Base-by-base conservation (phyloP, 2,329 filamentous ascomycete species). In the Botrytis deweyae region DNA sequence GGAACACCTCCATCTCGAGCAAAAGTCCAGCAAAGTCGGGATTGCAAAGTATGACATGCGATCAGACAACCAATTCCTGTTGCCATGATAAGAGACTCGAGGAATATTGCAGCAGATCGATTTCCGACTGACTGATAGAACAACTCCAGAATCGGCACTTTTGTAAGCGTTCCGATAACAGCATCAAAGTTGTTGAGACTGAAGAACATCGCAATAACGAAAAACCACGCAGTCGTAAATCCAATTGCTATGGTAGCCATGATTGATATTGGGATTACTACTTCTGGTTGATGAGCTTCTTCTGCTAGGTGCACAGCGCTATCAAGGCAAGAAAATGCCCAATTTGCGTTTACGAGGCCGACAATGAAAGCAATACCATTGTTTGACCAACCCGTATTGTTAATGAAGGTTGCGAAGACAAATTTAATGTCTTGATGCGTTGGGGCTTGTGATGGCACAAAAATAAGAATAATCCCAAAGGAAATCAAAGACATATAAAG, bases 351-450 rank as follows among this genome's bases (percentile, higher is more conserved):
- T n/a, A 72, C 72, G 8, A 71, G 68, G 7, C 72, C 72, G 29
- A 73, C 68, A 52, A 73, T 40, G 38, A 75, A 75, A 12, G 74
- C 67, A 22, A 75, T 46, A 36, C 67, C 67, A 29, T 72, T 71
- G 22, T 38, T 75, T 25, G 72, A 29, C 74, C 74, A 75, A 14
- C 69, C 72, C 20, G 72, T 73, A 38, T 63, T 59, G 46, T 75
- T 74, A 38, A 64, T 64, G 64, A 75, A 75, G n/a, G 74, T 75
- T 40, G 67, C 69, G 29, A 75, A 74, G 49, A 74, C 72, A 10
- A 65, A 70, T n/a, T 72, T 69, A 3, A 59, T 49, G 52, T 64
- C 38, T 55, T 72, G 71, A 55, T 73, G 72, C 5, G 71, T 49
- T 69, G 71, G 71, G 63, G 71, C 71, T 59, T 55, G 40, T 18